Percentiles rank a stretch among this genome's conserved stretches.
These are phyloP conservation scores for Apostasia ramifera DNA, from an alignment of 106 monocot species.

Conservation along the genomic window DNA sequence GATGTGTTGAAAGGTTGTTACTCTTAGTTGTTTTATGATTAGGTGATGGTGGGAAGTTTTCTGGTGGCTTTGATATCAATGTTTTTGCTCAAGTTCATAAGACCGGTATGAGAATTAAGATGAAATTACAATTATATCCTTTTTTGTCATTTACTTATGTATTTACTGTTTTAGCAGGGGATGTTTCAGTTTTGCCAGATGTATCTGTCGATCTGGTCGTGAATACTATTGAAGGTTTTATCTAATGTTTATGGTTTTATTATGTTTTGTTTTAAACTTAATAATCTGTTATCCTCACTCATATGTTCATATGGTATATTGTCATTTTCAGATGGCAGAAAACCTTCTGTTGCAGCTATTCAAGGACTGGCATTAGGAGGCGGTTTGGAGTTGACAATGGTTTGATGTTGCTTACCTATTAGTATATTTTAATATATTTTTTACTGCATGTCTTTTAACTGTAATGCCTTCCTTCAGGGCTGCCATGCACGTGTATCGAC, in stretches of 20 bases:
- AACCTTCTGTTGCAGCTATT: slow-evolving; percentile 96
- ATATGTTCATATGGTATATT: neutral
- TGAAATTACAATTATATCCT: neutral
- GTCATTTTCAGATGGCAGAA: slow-evolving; percentile 55
- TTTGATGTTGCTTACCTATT: slow-evolving; percentile 20
- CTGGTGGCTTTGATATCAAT: slow-evolving; percentile 94
- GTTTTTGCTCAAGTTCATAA: slow-evolving; percentile 67
- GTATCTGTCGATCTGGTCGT: slow-evolving; percentile 74
- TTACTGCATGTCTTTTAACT: neutral
- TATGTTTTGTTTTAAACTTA: neutral
- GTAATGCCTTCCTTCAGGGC: slow-evolving; percentile 40
- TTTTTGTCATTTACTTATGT: slow-evolving; percentile 7
- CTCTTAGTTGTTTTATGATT: neutral
- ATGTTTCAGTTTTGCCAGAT: slow-evolving; percentile 64
- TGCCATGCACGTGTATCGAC: slow-evolving; percentile 94
- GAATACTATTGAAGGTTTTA: slow-evolving; percentile 77
- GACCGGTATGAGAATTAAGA: slow-evolving; percentile 41
- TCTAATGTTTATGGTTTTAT: neutral
- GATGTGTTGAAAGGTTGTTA: neutral
- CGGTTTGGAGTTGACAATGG: slow-evolving; percentile 90
- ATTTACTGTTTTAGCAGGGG: slow-evolving; percentile 34
- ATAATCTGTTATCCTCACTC: neutral
- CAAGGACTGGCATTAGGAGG: slow-evolving; percentile 96
- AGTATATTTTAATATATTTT: neutral
- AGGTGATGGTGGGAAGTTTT: slow-evolving; percentile 79